Base-by-base conservation (phyloP, 495 filamentous ascomycete species). In the Jackrogersella minutella region DNA sequence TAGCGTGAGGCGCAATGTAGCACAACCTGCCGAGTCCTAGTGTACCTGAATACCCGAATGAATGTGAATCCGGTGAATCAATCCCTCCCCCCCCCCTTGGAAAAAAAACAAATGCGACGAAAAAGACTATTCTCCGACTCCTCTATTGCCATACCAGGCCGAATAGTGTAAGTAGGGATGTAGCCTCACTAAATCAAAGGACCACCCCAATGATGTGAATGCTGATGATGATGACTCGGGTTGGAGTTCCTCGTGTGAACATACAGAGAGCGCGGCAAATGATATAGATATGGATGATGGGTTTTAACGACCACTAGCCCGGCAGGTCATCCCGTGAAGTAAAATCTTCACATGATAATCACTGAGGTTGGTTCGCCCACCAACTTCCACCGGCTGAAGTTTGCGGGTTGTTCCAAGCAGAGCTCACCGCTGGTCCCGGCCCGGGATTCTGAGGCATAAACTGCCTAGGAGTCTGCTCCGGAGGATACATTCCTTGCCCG, bases 381-480 rank as follows among this genome's bases (percentile, higher is more conserved):
- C 79, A 82, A 54, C 72, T 74, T 17, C 73, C 71, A 8, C 74
- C 71, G 34, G 76, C 68, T 14, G 64, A 51, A 6, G 63, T 72
- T 64, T 78, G 81, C 52, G 77, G 76, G 47, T 78, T 78, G 22
- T 77, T 75, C 80, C 80, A 82, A 10, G 73, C 68, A 36, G 81
- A 80, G 17, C 76, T 71, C n/a, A 77, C 78, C 3, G 80, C 74
- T 10, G 80, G 80, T 14, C 73, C 61, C 5, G 68, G 68, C 0
- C 75, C 70, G 7, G 76, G 71, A 54, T 74, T 78, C 33, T 80
- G 80, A 24, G 81, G 82, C 80, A 88, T 80, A 70, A 87, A 89
- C 69, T 88, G 86, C 37, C 87, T 84, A 16, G 85, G 82, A 3
- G 80, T 85, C 70, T 84, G 85, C 40, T 85, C 85, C 2, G 81